phyloP scores from a whole-genome alignment of 768 basidiomycete species.

The Lactarius deliciosus region DNA sequence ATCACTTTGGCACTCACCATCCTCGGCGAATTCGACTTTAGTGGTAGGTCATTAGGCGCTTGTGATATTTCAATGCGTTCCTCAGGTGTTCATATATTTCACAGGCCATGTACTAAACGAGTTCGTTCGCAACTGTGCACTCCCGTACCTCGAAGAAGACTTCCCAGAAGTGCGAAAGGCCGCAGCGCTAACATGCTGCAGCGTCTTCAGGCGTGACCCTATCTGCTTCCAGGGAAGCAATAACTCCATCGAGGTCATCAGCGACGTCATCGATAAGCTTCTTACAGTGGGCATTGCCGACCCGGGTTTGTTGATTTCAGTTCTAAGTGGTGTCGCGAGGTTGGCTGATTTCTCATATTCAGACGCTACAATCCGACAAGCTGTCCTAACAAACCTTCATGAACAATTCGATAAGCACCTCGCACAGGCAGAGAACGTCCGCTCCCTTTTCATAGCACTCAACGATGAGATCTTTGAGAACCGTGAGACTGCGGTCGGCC shows the following conservation, averaged over 20 bases:
- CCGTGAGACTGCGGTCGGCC: slow-evolving; percentile 81
- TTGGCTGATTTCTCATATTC: not conserved
- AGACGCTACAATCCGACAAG: slow-evolving; percentile 67
- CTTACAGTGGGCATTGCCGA: slow-evolving; percentile 95
- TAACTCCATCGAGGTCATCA: slow-evolving; percentile 94
- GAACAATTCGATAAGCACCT: slow-evolving; percentile 96
- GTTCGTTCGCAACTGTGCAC: slow-evolving; percentile 86
- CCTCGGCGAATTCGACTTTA: slow-evolving; percentile 92
- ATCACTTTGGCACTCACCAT: slow-evolving; percentile 83
- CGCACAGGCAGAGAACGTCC: slow-evolving; percentile 97
- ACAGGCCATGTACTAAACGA: slow-evolving; percentile 91
- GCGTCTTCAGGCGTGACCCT: slow-evolving; percentile 89
- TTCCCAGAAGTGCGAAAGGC: slow-evolving; percentile 82
- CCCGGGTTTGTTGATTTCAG: slow-evolving; percentile 58
- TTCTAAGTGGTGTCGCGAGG: not conserved
- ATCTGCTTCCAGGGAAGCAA: slow-evolving; percentile 95
- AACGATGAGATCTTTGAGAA: slow-evolving; percentile 97
- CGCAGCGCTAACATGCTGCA: slow-evolving; percentile 89
- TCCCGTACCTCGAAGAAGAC: slow-evolving; percentile 95
- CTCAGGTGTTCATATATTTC: slow-evolving; percentile 17
- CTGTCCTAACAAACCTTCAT: slow-evolving; percentile 83
- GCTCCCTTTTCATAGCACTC: slow-evolving; percentile 93
- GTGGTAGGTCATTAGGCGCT: slow-evolving; percentile 49
- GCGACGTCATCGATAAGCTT: slow-evolving; percentile 96
- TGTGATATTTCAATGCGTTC: not conserved